Percentiles rank a stretch among this genome's conserved stretches.
Conservation (phyloP, 1,284 basidiomycete genomes). For the Bothia castanella region DNA sequence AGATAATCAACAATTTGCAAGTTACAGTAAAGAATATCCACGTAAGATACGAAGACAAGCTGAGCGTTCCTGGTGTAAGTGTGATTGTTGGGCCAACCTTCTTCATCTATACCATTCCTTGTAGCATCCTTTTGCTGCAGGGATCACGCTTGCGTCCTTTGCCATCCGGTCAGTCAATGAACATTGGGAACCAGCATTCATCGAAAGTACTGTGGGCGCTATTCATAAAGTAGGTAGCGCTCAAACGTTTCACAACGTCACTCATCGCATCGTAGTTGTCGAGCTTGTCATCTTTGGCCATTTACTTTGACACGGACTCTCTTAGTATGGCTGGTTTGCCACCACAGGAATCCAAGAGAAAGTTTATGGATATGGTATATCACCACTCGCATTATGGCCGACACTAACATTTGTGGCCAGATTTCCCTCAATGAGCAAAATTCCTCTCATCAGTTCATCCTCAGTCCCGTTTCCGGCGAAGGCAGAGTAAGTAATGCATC, state of each 20-base stretch:
- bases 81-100: not conserved
- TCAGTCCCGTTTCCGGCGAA: conserved; percentile 95
- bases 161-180: conserved; percentile 92
- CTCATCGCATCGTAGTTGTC: conserved; percentile 57
- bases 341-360: conserved; percentile 66
- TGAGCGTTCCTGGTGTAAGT: conserved; percentile 87
- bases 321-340: conserved; percentile 74
- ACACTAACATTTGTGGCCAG: conserved; percentile 37
- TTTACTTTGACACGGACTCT: conserved; percentile 97
- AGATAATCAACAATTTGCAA: conserved; percentile 96
- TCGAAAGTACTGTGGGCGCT: conserved; percentile 83
- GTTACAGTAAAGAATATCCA: conserved; percentile 95
- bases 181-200: conserved; percentile 92
- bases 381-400: not conserved
- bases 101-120: conserved; percentile 1
- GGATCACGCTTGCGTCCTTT: conserved; percentile 90
- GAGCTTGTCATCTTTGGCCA: conserved; percentile 81
- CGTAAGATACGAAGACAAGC: conserved; percentile 92
- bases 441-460: conserved; percentile 85
- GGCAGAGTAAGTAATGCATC: conserved; percentile 60
- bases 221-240: conserved; percentile 76
- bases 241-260: not conserved
- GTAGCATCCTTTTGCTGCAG: conserved; percentile 92
- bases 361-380: conserved; percentile 73
- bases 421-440: conserved; percentile 58